Percentiles rank a stretch among this genome's conserved stretches.
Evolutionary conservation across 495 filamentous ascomycete species (phyloP).

Genomic region (Daldinia vernicosa): DNA sequence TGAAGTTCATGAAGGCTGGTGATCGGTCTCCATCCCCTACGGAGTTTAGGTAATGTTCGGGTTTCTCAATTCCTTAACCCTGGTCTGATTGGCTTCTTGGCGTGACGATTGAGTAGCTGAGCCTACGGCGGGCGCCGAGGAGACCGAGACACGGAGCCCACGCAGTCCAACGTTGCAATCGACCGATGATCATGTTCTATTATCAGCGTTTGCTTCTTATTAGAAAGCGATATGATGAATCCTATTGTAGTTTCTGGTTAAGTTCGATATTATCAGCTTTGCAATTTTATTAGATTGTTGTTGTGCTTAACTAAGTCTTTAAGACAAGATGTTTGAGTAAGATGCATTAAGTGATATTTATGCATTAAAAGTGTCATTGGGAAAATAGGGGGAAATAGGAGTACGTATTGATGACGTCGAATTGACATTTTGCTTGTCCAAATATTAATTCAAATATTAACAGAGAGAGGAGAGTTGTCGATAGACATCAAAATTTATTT

Average conservation of each 20-base stretch:
- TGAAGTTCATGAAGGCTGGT: no score
- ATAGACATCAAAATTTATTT: no score
- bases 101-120: not conserved
- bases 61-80: not conserved
- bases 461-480: not conserved
- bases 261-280: not conserved
- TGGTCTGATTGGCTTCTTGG: not conserved
- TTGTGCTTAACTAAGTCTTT: no score
- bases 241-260: not conserved
- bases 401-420: slow-evolving; percentile 13
- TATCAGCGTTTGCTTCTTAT: not conserved
- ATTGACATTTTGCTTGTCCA: not conserved
- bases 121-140: not conserved
- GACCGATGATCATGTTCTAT: not conserved
- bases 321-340: not conserved
- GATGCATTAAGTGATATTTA: not conserved
- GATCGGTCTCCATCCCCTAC: not conserved
- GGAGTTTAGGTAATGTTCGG: not conserved
- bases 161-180: not conserved
- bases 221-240: not conserved
- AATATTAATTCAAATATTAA: not conserved
- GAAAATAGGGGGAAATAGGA: not conserved
- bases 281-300: no score
- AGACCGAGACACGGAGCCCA: slow-evolving; percentile 1
- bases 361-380: not conserved